Evolutionary conservation across 1,139 yeast genomes (phyloP).

Genomic region (Zygoascus sp.): DNA sequence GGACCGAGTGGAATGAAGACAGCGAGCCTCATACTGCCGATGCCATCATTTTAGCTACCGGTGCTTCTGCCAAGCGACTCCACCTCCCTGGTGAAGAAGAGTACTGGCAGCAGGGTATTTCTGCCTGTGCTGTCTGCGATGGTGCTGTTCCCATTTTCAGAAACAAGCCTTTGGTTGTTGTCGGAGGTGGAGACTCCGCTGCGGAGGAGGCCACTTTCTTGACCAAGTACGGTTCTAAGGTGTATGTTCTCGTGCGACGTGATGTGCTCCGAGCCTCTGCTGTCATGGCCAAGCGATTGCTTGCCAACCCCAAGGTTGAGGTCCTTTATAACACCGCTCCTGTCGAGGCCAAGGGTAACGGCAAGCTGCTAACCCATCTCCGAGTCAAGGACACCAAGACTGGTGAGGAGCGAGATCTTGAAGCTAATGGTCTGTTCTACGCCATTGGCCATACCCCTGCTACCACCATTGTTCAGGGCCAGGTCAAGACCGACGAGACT

Average conservation of each 20-base stretch:
- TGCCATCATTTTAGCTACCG: slow-evolving; percentile 89
- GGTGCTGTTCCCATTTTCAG: slow-evolving; percentile 99
- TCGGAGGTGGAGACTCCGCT: slow-evolving; percentile 99
- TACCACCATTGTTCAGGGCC: slow-evolving; percentile 69
- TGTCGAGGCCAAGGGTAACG: slow-evolving; percentile 87
- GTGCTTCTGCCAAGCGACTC: slow-evolving; percentile 96
- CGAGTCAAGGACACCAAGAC: slow-evolving; percentile 64
- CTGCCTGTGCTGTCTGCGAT: slow-evolving; percentile 99
- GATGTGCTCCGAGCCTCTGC: slow-evolving; percentile 91
- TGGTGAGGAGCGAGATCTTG: slow-evolving; percentile 60
- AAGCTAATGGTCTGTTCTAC: slow-evolving; percentile 89
- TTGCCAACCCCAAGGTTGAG: slow-evolving; percentile 80
- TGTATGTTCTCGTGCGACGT: slow-evolving; percentile 85
- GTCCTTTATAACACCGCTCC: slow-evolving; percentile 84
- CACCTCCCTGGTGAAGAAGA: slow-evolving; percentile 92
- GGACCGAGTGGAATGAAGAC: slow-evolving; percentile 88
- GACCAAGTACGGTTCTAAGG: slow-evolving; percentile 96
- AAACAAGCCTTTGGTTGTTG: slow-evolving; percentile 93
- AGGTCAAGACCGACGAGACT: slow-evolving; percentile 75
- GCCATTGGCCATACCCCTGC: slow-evolving; percentile 99
- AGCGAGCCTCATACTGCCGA: slow-evolving; percentile 87
- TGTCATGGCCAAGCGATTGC: slow-evolving; percentile 92
- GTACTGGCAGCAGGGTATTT: slow-evolving; percentile 98
- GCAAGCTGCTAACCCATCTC: slow-evolving; percentile 44
- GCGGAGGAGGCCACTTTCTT: slow-evolving; percentile 97